Evolutionary conservation across 176 grass and related monocot genomes (phyloP).

Genomic region (Saccharum officinarum): DNA sequence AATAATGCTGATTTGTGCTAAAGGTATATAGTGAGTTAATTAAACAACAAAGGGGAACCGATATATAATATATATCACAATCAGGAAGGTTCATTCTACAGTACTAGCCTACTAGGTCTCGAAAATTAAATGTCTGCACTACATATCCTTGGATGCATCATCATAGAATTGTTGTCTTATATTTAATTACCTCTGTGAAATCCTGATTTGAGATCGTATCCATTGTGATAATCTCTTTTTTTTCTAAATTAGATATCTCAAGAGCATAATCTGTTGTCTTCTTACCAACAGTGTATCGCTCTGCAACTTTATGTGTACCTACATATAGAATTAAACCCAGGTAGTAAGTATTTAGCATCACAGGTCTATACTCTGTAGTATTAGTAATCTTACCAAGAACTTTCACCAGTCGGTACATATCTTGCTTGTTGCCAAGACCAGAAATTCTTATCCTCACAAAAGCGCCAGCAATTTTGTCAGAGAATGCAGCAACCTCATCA

Average conservation of each 20-base stretch:
- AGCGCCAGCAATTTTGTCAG: conserved; percentile 77
- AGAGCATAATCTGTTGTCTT: conserved; percentile 88
- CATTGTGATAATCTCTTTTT: conserved; percentile 80
- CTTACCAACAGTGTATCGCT: conserved; percentile 87
- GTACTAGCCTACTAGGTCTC: background rate
- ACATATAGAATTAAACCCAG: conserved; percentile 43
- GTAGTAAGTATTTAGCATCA: conserved; percentile 36
- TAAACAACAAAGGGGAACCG: conserved; percentile 25
- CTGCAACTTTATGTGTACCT: conserved; percentile 77
- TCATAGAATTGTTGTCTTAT: background rate
- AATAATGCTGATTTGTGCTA: background rate
- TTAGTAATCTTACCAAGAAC: conserved; percentile 70
- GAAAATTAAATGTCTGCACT: conserved; percentile 20
- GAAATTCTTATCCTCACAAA: conserved; percentile 94
- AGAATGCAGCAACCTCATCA: conserved; percentile 65
- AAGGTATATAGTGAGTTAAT: conserved; percentile 14
- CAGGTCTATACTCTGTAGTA: background rate
- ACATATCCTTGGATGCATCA: conserved; percentile 21
- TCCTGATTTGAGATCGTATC: conserved; percentile 98
- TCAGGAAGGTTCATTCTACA: background rate
- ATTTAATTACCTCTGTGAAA: conserved; percentile 76
- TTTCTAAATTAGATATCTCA: conserved; percentile 96
- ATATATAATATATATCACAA: background rate
- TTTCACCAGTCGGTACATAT: conserved; percentile 98
- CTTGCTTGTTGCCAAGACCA: conserved; percentile 81